phyloP scores from a whole-genome alignment of 2,329 filamentous ascomycete genomes.

The Periconia sp. region DNA sequence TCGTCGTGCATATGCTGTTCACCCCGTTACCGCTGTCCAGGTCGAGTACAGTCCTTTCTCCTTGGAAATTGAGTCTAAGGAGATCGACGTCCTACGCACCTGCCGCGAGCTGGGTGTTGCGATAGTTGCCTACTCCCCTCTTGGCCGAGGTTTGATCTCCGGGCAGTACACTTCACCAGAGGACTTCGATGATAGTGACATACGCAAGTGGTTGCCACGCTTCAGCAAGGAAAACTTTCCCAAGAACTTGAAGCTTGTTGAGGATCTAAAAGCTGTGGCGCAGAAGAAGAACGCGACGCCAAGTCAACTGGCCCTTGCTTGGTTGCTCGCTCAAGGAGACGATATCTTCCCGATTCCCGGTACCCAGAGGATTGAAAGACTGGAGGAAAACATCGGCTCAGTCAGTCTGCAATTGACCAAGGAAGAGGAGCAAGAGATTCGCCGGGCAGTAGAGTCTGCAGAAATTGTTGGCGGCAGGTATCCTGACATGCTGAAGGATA shows the following conservation, averaged over 20 bases:
- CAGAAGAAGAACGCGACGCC: conserved; percentile 54
- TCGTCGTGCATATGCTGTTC: conserved; percentile 48
- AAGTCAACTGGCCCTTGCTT: conserved; percentile 55
- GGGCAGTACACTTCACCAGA: conserved; percentile 35
- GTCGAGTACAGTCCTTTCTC: conserved; percentile 52
- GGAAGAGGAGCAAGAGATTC: conserved; percentile 19
- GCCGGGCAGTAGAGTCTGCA: conserved; percentile 11
- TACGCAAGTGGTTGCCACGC: conserved; percentile 9
- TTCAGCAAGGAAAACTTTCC: conserved; percentile 24
- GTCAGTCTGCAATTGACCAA: conserved; percentile 12
- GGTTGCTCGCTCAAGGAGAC: conserved; percentile 44
- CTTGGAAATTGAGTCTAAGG: conserved; percentile 44
- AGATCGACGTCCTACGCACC: conserved; percentile 30
- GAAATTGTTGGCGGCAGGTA: conserved; percentile 12
- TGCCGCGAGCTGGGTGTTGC: conserved; percentile 43
- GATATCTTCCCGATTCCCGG: conserved; percentile 59
- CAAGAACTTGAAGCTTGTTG: conserved; percentile 29
- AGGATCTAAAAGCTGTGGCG: conserved; percentile 22
- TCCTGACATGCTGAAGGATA: conserved; percentile 1
- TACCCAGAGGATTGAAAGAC: conserved; percentile 17
- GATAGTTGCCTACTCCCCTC: conserved; percentile 36
- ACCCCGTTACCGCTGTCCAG: conserved; percentile 50
- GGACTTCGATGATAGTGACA: conserved; percentile 43
- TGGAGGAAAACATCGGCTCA: conserved; percentile 20
- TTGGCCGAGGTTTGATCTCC: conserved; percentile 29